Evolutionary conservation across 2,329 filamentous ascomycete genomes (phyloP), one percentile per base, ranked within the genome.

Genomic region (Chalara sp.): DNA sequence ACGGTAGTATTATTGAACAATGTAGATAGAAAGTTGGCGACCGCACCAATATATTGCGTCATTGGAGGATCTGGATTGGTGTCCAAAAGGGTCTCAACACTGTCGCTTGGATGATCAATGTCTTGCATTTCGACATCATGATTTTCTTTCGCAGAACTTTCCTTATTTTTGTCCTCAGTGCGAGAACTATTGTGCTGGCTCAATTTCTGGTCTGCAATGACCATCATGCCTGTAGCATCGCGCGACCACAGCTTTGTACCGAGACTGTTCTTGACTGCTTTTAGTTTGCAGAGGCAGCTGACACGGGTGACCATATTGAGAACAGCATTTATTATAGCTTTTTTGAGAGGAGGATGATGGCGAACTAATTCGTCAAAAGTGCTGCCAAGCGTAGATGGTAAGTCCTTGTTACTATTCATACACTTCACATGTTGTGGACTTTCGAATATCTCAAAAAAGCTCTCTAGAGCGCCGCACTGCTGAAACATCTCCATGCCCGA

Each of bases 371-470:
- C 93, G 66, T 99, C 93, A 63, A 99, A 96, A 40, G 84, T 87
- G 30, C 80, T 80, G 8, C 93, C 93, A 46, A 99, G 78, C 39
- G 82, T 80, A 32, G 79, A 79, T 7, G 91, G 79, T 52, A 95
- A 75, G 35, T 85, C 82, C 5, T 78, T 73, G 57, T 96, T 92
- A 37, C 76, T 74, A 55, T 88, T 83, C 76, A 99, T 83, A 56
- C 85, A 86, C 60, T 87, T 88, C 52, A 99, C 83, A 68, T 99
- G 95, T 12, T 83, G 79, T 2, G 90, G 84, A 58, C 89, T 97
- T 68, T 96, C 89, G 58, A 99, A 99, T n/a, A 97, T 89, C 65
- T 96, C 89, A 57, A 99, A 86, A 65, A 91, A 97, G 59, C 83
- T 87, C 51, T 91, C 84, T 43, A 99, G 76, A 1, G 89, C 91